Conservation (phyloP, 192 early-diverging fungal genomes). For the Gigaspora rosea region DNA sequence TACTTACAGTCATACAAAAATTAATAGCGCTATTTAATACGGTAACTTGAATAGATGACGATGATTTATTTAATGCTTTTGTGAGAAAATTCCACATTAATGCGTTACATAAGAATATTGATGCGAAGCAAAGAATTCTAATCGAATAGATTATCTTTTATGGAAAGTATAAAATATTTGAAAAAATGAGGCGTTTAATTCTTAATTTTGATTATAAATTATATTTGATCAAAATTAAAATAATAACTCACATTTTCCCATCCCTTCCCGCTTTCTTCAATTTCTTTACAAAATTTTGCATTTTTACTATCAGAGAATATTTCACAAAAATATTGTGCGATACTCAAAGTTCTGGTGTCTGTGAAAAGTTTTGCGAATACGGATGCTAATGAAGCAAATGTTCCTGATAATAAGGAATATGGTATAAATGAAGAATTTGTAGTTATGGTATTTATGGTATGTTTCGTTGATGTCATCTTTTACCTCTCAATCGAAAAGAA, state of each 20-base stretch:
- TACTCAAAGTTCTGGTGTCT: constrained; percentile 50
- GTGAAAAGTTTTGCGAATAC: constrained; percentile 81
- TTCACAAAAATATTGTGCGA: constrained; percentile 38
- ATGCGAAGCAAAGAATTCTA: constrained; percentile 54
- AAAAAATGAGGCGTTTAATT: neutral
- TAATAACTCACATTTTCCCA: neutral
- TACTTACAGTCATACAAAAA: constrained; percentile 64
- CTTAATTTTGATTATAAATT: neutral
- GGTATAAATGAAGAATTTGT: constrained; percentile 36
- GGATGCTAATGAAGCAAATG: constrained; percentile 75
- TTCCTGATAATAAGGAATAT: constrained; percentile 63
- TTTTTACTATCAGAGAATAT: constrained; percentile 25
- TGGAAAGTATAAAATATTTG: neutral
- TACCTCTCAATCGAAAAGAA: no score
- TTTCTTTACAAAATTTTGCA: neutral
- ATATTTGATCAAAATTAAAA: neutral
- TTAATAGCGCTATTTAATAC: constrained; percentile 79
- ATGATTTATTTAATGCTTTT: constrained; percentile 73
- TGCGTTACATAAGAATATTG: constrained; percentile 72
- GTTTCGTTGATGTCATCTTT: no score
- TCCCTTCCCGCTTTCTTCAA: neutral
- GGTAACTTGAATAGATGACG: constrained; percentile 75
- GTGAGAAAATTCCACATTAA: constrained; percentile 91
- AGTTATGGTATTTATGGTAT: no score
- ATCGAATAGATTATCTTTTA: constrained; percentile 41